These are phyloP conservation scores for Heritiera littoralis DNA, from an alignment of 345 rosid genomes.

Conservation along the genomic window DNA sequence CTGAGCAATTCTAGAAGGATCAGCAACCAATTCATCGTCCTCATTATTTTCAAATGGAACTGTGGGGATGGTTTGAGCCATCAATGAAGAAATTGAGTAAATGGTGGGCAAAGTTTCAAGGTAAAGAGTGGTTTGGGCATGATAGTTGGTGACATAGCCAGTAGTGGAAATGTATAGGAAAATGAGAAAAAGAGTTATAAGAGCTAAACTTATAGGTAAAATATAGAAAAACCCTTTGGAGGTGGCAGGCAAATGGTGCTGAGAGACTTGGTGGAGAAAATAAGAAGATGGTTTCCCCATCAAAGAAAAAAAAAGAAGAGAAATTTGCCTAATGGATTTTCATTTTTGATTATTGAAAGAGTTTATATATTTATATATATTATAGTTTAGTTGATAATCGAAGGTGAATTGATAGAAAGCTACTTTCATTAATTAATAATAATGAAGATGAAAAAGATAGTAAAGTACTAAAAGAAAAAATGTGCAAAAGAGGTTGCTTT, in stretches of 20 bases:
- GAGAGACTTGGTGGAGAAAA: constrained; percentile 32
- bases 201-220: constrained; percentile 45
- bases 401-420: too few relatives aligned
- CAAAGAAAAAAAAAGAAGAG: not conserved
- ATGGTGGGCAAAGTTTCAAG: constrained; percentile 3
- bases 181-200: constrained; percentile 42
- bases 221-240: constrained; percentile 38
- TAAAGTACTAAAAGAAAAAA: too few relatives aligned
- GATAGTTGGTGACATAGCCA: constrained; percentile 34
- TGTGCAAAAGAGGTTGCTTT: too few relatives aligned
- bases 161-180: constrained; percentile 47
- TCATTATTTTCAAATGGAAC: not conserved
- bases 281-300: constrained; percentile 37
- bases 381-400: too few relatives aligned
- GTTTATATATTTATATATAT: not conserved
- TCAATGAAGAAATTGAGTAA: not conserved
- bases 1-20: constrained; percentile 1
- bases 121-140: constrained; percentile 25
- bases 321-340: not conserved
- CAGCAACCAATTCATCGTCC: constrained; percentile 12
- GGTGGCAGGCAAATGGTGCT: constrained; percentile 34
- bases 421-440: too few relatives aligned
- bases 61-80: not conserved
- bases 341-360: too few relatives aligned
- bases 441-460: too few relatives aligned